A percentile compares a stretch with the other conserved stretches of the same genome.
These are phyloP conservation scores for Colletotrichum endophyticum DNA, from an alignment of 2,329 filamentous ascomycete genomes.

Conservation along the genomic window DNA sequence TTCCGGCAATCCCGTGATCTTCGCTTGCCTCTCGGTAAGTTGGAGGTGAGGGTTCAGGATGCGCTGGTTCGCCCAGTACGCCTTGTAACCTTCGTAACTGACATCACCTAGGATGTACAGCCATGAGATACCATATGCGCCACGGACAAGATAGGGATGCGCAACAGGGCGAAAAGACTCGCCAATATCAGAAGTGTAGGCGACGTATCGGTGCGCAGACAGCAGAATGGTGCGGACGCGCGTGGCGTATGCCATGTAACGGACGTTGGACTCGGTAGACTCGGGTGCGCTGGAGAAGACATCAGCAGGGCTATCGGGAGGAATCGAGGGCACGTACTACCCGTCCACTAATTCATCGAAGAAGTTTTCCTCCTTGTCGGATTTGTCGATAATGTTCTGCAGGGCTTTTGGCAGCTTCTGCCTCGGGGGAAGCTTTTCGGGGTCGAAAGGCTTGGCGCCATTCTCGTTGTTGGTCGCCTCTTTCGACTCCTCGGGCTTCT, in stretches of 20 bases:
- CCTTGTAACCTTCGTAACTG: constrained; percentile 91
- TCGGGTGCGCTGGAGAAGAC: constrained; percentile 64
- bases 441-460: constrained; percentile 39
- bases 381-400: constrained; percentile 62
- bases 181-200: constrained; percentile 95
- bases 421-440: constrained; percentile 50
- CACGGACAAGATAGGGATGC: constrained; percentile 79
- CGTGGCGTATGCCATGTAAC: constrained; percentile 92
- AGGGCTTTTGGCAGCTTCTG: constrained; percentile 60
- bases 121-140: constrained; percentile 92
- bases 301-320: constrained; percentile 19
- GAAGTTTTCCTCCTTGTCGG: constrained; percentile 71
- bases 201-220: constrained; percentile 92
- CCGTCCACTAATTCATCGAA: constrained; percentile 81
- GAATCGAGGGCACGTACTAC: constrained; percentile 61
- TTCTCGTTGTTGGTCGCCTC: constrained; percentile 25
- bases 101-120: constrained; percentile 91
- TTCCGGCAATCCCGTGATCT: constrained; percentile 46
- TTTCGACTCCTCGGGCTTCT: constrained; percentile 31
- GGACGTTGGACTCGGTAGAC: constrained; percentile 82
- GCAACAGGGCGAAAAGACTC: constrained; percentile 95
- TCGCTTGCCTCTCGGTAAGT: constrained; percentile 54
- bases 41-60: constrained; percentile 71
- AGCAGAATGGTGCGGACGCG: constrained; percentile 86
- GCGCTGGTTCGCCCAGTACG: constrained; percentile 85